A percentile compares a stretch with the other conserved stretches of the same genome.
Conservation (phyloP, 495 filamentous ascomycete species). For the Aspergillus ostianus region DNA sequence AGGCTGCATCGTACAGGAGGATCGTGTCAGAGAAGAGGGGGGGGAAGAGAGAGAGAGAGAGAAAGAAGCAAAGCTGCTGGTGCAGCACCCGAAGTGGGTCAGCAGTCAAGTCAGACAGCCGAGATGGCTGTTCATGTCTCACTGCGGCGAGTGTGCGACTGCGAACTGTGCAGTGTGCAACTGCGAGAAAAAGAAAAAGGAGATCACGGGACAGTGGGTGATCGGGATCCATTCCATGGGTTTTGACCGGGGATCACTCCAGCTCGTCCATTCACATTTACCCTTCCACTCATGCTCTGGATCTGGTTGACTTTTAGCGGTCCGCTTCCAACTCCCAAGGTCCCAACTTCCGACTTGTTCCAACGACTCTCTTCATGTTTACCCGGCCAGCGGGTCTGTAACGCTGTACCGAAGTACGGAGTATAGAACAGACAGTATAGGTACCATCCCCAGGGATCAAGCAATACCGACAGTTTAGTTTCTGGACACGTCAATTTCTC, state of each 20-base stretch:
- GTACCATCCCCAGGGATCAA: too few relatives aligned
- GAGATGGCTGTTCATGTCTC: conserved; percentile 4
- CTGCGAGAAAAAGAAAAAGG: too few relatives aligned
- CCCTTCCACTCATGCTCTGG: neutral
- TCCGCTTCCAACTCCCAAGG: conserved; percentile 12
- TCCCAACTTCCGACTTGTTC: neutral
- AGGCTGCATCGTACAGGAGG: neutral
- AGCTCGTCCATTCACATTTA: neutral
- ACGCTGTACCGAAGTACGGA: too few relatives aligned
- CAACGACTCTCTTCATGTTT: neutral
- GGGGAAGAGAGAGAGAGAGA: too few relatives aligned
- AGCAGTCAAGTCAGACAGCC: neutral
- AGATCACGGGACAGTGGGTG: conserved; percentile 6
- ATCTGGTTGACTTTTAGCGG: conserved; percentile 4
- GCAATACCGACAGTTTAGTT: too few relatives aligned
- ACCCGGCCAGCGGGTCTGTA: neutral
- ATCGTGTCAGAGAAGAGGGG: conserved; percentile 2
- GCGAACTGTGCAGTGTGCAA: too few relatives aligned
- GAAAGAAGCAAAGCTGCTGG: neutral
- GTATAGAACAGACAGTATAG: too few relatives aligned
- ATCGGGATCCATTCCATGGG: conserved; percentile 1
- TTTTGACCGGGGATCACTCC: neutral
- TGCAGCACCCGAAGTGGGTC: conserved; percentile 5
- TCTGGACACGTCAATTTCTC: neutral
- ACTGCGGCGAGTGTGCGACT: neutral